A percentile compares a stretch with the other conserved stretches of the same genome.
Conservation (phyloP, 352 stramenopile genomes). For the Pythium scleroteichum region DNA sequence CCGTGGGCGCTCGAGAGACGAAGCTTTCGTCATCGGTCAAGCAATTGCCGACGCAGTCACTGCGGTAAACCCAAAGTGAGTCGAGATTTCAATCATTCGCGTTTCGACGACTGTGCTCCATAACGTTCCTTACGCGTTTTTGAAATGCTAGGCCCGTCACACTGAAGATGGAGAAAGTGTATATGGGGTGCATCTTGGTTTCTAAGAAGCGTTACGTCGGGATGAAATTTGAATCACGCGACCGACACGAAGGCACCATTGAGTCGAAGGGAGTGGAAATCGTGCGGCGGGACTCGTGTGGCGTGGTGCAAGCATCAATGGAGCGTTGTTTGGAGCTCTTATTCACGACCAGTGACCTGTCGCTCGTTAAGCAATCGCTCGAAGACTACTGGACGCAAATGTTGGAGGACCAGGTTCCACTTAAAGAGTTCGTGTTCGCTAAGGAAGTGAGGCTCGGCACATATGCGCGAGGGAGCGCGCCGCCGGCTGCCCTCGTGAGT, state of each 20-base stretch:
- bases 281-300: constrained; percentile 92
- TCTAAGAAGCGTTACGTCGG: constrained; percentile 96
- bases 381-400: constrained; percentile 69
- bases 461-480: constrained; percentile 61
- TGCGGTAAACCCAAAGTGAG: constrained; percentile 77
- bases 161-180: constrained; percentile 91
- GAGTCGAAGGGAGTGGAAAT: constrained; percentile 94
- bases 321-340: constrained; percentile 57
- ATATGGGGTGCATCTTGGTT: constrained; percentile 90
- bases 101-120: too few species aligned
- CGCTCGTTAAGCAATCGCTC: constrained; percentile 60
- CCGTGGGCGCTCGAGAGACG: constrained; percentile 88
- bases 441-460: constrained; percentile 87
- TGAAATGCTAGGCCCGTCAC: constrained; percentile 70
- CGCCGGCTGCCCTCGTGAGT: constrained; percentile 77
- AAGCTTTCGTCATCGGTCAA: constrained; percentile 94
- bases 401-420: constrained; percentile 58
- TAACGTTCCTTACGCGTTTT: too few species aligned
- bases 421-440: constrained; percentile 82
- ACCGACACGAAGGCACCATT: constrained; percentile 52
- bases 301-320: constrained; percentile 81
- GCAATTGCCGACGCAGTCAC: constrained; percentile 90
- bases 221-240: constrained; percentile 75
- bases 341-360: constrained; percentile 74
- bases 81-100: too few species aligned